A percentile compares a stretch with the other conserved stretches of the same genome.
Conservation (phyloP, 305 asterid species). For the Stenogyne calaminthoides region DNA sequence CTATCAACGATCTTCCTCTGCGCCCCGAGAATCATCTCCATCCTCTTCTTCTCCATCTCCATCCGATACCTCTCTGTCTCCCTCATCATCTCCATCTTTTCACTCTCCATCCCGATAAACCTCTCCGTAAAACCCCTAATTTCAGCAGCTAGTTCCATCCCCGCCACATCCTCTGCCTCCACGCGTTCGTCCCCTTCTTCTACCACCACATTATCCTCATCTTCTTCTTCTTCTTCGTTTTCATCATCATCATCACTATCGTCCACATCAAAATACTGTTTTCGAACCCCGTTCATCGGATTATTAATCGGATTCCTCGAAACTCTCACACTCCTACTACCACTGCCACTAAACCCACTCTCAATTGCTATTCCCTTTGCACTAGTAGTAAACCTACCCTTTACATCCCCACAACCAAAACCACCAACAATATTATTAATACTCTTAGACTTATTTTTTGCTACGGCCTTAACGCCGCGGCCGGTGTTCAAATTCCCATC, state of each 20-base stretch:
- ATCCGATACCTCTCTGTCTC: conserved; percentile 61
- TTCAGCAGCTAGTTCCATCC: conserved; percentile 62
- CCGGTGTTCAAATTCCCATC: conserved; percentile 52
- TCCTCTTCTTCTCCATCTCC: conserved; percentile 90
- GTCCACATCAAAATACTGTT: conserved; percentile 37
- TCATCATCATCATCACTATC: conserved; percentile 40
- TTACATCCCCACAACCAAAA: conserved; percentile 11
- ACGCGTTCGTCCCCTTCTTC: conserved; percentile 28
- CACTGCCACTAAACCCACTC: conserved; percentile 30
- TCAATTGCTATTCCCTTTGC: conserved; percentile 29
- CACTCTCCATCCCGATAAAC: conserved; percentile 79
- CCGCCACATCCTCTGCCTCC: conserved; percentile 37
- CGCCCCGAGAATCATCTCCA: conserved; percentile 77
- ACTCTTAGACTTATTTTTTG: conserved; percentile 56
- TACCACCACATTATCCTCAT: conserved; percentile 36
- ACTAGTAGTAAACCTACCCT: conserved; percentile 34
- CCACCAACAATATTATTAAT: conserved; percentile 48
- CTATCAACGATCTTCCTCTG: conserved; percentile 75
- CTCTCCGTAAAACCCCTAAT: conserved; percentile 73
- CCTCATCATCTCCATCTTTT: conserved; percentile 79
- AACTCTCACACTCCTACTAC: conserved; percentile 34
- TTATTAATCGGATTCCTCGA: conserved; percentile 32
- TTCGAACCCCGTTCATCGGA: conserved; percentile 36
- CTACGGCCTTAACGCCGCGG: conserved; percentile 25
- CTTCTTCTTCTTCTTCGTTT: conserved; percentile 20